Percentiles rank a stretch among this genome's conserved stretches.
Conservation (phyloP, 805 yeast genomes). For the Nakazawaea wickerhamii region DNA sequence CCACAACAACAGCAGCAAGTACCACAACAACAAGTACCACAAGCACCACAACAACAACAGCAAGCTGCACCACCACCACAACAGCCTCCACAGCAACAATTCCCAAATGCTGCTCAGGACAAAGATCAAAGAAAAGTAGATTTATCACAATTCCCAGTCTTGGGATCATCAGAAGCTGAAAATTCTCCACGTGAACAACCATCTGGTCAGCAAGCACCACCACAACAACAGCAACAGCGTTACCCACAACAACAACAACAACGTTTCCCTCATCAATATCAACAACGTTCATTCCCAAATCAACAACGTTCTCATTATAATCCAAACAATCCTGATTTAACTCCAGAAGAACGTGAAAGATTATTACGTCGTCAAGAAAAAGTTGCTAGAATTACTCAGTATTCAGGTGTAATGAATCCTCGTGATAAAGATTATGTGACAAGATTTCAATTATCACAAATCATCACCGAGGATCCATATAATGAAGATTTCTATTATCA, state of each 20-base stretch:
- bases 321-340: constrained; percentile 35
- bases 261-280: constrained; percentile 6
- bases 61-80: constrained; percentile 10
- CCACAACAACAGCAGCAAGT: constrained; percentile 26
- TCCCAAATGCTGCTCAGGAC: constrained; percentile 2
- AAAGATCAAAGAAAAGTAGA: constrained; percentile 19
- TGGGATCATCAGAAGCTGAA: constrained; percentile 39
- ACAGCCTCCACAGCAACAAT: constrained; percentile 5
- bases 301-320: constrained; percentile 13
- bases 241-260: constrained; percentile 17
- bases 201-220: constrained; percentile 13
- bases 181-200: constrained; percentile 13
- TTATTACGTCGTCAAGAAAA: constrained; percentile 66
- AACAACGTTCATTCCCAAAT: background rate
- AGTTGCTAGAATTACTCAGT: constrained; percentile 68
- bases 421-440: constrained; percentile 95
- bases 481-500: constrained; percentile 96
- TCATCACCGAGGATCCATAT: constrained; percentile 95
- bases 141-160: constrained; percentile 49
- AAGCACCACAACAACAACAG: constrained; percentile 10
- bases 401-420: constrained; percentile 94
- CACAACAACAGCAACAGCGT: constrained; percentile 15
- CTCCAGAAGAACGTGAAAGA: constrained; percentile 70
- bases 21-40: constrained; percentile 22
- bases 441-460: constrained; percentile 88